Base-by-base conservation (phyloP, 306 rosid species). In the Clitoria ternatea region DNA sequence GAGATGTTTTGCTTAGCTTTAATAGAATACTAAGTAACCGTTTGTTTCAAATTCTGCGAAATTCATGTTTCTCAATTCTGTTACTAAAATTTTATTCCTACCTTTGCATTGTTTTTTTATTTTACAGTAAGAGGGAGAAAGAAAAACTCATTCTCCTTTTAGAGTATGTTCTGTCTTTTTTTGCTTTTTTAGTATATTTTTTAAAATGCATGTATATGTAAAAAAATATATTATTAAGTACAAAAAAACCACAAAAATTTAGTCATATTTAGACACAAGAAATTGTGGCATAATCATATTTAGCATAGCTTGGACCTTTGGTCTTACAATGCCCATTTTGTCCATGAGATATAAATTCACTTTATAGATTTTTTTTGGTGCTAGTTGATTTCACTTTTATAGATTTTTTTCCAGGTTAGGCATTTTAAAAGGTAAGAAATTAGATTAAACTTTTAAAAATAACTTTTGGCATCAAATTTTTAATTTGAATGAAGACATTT, bases 1-100 rank as follows among this genome's bases (percentile, higher is more conserved):
- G 96, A 84, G 96, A 92, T 79, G 76, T 86, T 79, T 48, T 80
- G 85, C 79, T 69, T 48, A 79, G 84, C 72, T 83, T 84, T 86
- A 81, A 78, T 84, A 77, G 33, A 50, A 61, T 6, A 35, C 65
- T 49, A 36, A 36, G 61, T 40, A 66, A 73, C 79, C 83, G 73
- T 84, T 78, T 53, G 63, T 68, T 80, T 81, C 81, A 74, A 88
- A 78, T 68, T 71, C 70, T 8, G 1, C 44, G 60, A 73, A 54
- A 64, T 79, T 73, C 70, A 65, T 61, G 80, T 77, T 39, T 47
- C 76, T 19, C 24, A 29, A 24, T 45, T 29, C 43, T n/a, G n/a
- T n/a, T n/a, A n/a, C n/a, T n/a, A n/a, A n/a, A n/a, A n/a, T n/a
- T n/a, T n/a, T n/a, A n/a, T n/a, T n/a, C n/a, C n/a, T 56, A 19